Evolutionary conservation across 108 stramenopile genomes (phyloP).

Genomic region (Cyclotella baltica): DNA sequence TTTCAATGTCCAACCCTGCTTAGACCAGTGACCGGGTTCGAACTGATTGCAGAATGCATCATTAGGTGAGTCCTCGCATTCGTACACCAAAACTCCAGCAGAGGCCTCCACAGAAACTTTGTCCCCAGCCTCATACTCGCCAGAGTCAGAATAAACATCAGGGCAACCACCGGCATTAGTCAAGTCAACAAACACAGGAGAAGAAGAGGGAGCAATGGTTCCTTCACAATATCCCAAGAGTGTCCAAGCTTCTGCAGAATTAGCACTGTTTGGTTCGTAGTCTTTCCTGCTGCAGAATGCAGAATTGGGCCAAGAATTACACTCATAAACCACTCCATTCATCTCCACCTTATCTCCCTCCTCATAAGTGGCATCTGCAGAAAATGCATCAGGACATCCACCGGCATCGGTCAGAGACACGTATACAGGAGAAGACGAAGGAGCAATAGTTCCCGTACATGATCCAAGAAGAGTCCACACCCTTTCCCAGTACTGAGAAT

Average conservation of each 20-base stretch:
- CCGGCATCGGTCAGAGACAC: neutral
- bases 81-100: too few species aligned
- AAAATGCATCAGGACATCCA: neutral
- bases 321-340: neutral
- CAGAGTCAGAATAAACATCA: too few species aligned
- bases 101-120: too few species aligned
- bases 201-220: neutral
- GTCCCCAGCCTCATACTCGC: too few species aligned
- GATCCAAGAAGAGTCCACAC: neutral
- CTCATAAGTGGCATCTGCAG: neutral
- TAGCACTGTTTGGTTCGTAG: constrained; percentile 1
- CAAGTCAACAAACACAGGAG: neutral
- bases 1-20: too few species aligned
- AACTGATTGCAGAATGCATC: too few species aligned
- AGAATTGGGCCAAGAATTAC: neutral
- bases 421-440: neutral
- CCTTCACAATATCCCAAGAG: constrained; percentile 9
- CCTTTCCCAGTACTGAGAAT: neutral
- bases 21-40: too few species aligned
- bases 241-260: neutral
- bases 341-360: neutral
- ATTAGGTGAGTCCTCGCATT: too few species aligned
- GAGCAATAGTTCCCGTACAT: neutral
- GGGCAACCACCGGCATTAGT: too few species aligned
- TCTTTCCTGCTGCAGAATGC: constrained; percentile 6